A percentile compares a stretch with the other conserved stretches of the same genome.
phyloP scores from a whole-genome alignment of 1,284 basidiomycete genomes.

The Cryptococcus hybrid region DNA sequence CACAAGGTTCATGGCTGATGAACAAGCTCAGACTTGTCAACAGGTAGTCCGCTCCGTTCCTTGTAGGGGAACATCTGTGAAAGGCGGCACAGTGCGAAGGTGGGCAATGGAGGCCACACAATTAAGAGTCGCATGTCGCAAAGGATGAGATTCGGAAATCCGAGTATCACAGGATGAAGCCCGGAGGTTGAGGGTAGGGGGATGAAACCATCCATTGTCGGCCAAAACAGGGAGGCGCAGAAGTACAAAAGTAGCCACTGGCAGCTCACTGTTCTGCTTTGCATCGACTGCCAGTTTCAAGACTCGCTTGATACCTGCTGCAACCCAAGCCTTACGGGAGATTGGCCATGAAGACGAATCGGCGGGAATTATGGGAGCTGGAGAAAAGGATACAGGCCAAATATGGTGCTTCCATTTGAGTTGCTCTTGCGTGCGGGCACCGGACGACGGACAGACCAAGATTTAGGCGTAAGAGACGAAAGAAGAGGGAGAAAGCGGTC shows the following conservation, averaged over 20 bases:
- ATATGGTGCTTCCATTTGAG: conserved; percentile 63
- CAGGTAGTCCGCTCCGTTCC: conserved; percentile 76
- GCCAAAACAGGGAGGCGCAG: conserved; percentile 56
- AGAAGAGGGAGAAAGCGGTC: conserved; percentile 49
- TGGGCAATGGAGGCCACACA: conserved; percentile 60
- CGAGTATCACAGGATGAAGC: conserved; percentile 66
- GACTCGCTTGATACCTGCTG: conserved; percentile 61
- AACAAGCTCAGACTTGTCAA: conserved; percentile 79
- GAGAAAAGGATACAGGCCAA: conserved; percentile 81
- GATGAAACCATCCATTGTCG: conserved; percentile 52
- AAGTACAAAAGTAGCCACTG: conserved; percentile 70
- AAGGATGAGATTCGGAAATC: conserved; percentile 63
- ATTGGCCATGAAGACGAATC: conserved; percentile 62
- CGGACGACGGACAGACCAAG: conserved; percentile 61
- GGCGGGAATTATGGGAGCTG: conserved; percentile 60
- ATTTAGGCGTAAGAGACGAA: conserved; percentile 56
- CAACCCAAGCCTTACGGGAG: conserved; percentile 67
- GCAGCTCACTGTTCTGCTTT: conserved; percentile 61
- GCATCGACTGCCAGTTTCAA: conserved; percentile 59
- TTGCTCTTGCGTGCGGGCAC: conserved; percentile 69
- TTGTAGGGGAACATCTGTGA: conserved; percentile 35
- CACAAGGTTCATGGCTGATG: conserved; percentile 88
- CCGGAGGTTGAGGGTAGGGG: conserved; percentile 47
- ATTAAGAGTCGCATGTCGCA: conserved; percentile 79
- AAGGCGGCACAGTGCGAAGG: conserved; percentile 54